Conservation (phyloP, 2,329 filamentous ascomycete species). For the Byssoonygena ceratinophila region DNA sequence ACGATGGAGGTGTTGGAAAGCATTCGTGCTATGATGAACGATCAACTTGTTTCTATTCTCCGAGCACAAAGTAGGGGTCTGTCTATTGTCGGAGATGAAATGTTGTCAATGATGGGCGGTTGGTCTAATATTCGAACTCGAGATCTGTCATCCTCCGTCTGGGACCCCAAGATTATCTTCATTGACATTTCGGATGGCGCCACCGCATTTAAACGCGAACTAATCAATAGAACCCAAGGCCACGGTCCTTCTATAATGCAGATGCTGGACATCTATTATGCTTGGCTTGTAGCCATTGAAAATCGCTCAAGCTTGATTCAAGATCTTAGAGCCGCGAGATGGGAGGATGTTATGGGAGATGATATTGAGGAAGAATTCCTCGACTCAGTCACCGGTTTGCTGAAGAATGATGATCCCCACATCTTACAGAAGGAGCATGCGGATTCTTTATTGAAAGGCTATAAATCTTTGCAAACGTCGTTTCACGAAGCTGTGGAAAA, state of each 20-base stretch:
- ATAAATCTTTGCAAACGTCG: conserved; percentile 42
- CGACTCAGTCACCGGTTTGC: conserved; percentile 31
- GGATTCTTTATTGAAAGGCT: conserved; percentile 46
- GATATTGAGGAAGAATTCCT: conserved; percentile 32
- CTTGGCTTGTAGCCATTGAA: conserved; percentile 65
- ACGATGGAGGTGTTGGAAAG: conserved; percentile 57
- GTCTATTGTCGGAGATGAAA: conserved; percentile 52
- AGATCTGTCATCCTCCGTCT: conserved; percentile 46
- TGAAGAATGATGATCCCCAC: conserved; percentile 63
- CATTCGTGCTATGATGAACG: conserved; percentile 58
- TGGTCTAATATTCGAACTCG: conserved; percentile 39
- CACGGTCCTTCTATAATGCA: conserved; percentile 55
- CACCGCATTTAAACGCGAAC: conserved; percentile 54
- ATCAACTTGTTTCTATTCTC: conserved; percentile 54
- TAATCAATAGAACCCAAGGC: conserved; percentile 62
- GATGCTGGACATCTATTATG: conserved; percentile 54
- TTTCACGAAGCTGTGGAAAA: conserved; percentile 38
- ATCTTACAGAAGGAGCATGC: conserved; percentile 52
- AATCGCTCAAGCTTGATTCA: conserved; percentile 29
- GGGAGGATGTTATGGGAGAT: conserved; percentile 33
- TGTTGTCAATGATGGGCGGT: conserved; percentile 50
- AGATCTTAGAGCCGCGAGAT: conserved; percentile 28
- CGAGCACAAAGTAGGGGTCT: conserved; percentile 55
- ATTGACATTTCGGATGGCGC: conserved; percentile 58
- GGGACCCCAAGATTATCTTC: conserved; percentile 55